Base-by-base conservation (phyloP, 352 stramenopile species). In the Phytophthora megakarya region DNA sequence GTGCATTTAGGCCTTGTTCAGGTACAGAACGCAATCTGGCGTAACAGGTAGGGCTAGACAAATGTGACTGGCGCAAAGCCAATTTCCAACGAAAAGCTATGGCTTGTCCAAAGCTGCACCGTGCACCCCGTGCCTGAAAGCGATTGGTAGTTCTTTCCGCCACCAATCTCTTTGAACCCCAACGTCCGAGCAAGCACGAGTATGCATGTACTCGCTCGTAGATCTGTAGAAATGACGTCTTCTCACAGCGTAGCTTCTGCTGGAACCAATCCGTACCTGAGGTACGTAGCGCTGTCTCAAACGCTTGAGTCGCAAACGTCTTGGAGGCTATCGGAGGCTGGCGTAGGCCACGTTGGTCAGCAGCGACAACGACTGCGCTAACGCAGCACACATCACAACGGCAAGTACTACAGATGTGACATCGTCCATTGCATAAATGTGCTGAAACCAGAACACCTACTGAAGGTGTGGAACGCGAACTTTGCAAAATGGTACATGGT, bases 391-490 rank as follows among this genome's bases (percentile, higher is more conserved):
- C 12, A 53, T n/a, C 3, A 53, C 46, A 32, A 53, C 46, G 4
- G 46, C 46, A 9, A 53, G 10, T 18, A 53, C 18, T 10, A 30
- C 46, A 53, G 46, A 16, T 2, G 46, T 28, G 15, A 53, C 16
- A 30, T 43, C 28, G 46, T 53, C 46, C 46, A 53, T 53, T 11
- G 28, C 46, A 53, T 30, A 53, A 42, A 12, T 53, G 46, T 53
- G 15, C 46, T 53, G 15, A n/a, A 18, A 15, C 46, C 30, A 30
- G 46, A 22, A 53, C 46, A 53, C 47, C 11, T 55, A 5, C 18
- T 35, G n/a, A 21, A 55, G 28, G 7, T 42, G 30, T 53, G n/a
- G n/a, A n/a, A n/a, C n/a, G n/a, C n/a, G n/a, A n/a, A n/a, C n/a
- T n/a, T n/a, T n/a, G n/a, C n/a, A n/a, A n/a, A n/a, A n/a, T n/a